Conservation (phyloP, 1,284 basidiomycete species). For the Sanguinoderma infundibulare region DNA sequence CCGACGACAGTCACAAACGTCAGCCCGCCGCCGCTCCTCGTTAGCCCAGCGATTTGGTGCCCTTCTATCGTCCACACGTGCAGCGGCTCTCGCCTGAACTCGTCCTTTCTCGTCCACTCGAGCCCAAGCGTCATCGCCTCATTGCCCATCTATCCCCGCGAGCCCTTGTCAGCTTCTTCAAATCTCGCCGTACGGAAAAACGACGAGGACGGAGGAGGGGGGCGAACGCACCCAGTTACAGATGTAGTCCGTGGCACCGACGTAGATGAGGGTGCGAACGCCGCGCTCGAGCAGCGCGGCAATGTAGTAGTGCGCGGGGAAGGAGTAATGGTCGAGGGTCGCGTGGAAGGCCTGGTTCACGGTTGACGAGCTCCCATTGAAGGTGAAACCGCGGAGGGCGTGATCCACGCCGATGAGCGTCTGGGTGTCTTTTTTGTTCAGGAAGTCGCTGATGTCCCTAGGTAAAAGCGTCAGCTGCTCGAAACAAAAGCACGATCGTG, state of each 20-base stretch:
- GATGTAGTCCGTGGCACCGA: slow-evolving; percentile 74
- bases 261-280: slow-evolving; percentile 75
- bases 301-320: slow-evolving; percentile 59
- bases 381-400: slow-evolving; percentile 43
- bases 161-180: not conserved
- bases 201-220: not conserved
- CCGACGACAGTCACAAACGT: slow-evolving; percentile 65
- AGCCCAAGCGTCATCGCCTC: slow-evolving; percentile 63
- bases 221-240: slow-evolving; percentile 68
- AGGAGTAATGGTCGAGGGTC: slow-evolving; percentile 43
- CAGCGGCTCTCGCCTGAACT: slow-evolving; percentile 50
- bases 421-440: slow-evolving; percentile 58
- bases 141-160: slow-evolving; percentile 48
- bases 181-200: not conserved
- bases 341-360: slow-evolving; percentile 48
- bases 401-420: slow-evolving; percentile 63
- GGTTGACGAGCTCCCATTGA: slow-evolving; percentile 47
- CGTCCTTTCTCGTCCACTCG: slow-evolving; percentile 63
- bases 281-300: slow-evolving; percentile 75
- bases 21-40: slow-evolving; percentile 60
- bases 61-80: slow-evolving; percentile 56
- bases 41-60: slow-evolving; percentile 57
- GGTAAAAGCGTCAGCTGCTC: too few relatives aligned
- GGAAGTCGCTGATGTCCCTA: slow-evolving; percentile 58
- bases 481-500: too few relatives aligned